Evolutionary conservation across 352 stramenopile genomes (phyloP).

Genomic region (Phytophthora aleatoria): DNA sequence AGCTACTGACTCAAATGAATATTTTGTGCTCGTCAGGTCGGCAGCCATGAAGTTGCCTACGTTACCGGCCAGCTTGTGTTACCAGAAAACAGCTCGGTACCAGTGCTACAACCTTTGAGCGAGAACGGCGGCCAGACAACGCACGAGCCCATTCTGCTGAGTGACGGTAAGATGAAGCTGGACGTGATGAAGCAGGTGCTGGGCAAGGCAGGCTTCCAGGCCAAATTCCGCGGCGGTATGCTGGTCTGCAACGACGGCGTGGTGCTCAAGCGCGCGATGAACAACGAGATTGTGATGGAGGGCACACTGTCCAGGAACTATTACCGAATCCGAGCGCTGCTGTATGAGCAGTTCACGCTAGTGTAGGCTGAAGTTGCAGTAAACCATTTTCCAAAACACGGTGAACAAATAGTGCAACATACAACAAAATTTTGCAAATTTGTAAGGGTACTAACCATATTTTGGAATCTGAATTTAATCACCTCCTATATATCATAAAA

Average conservation of each 20-base stretch:
- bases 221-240: conserved; percentile 90
- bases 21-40: conserved; percentile 50
- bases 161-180: conserved; percentile 90
- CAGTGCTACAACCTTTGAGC: conserved; percentile 64
- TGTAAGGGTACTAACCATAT: not conserved
- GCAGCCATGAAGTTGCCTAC: conserved; percentile 86
- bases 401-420: not conserved
- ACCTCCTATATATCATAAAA: conserved; percentile 11
- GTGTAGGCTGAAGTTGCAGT: conserved; percentile 41
- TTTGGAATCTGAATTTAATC: not conserved
- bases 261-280: conserved; percentile 83
- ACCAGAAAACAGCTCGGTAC: conserved; percentile 71
- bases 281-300: conserved; percentile 90
- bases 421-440: not conserved
- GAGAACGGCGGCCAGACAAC: conserved; percentile 42
- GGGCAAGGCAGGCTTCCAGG: conserved; percentile 85
- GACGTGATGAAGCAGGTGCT: conserved; percentile 91
- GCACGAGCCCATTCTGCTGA: conserved; percentile 85
- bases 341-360: conserved; percentile 91
- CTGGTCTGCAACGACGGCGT: conserved; percentile 89
- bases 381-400: conserved; percentile 13
- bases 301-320: conserved; percentile 85
- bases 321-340: conserved; percentile 84
- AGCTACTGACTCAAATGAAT: conserved; percentile 8
- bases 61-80: conserved; percentile 78